Evolutionary conservation across 768 basidiomycete genomes (phyloP).

Genomic region (Chalciporus chontae): DNA sequence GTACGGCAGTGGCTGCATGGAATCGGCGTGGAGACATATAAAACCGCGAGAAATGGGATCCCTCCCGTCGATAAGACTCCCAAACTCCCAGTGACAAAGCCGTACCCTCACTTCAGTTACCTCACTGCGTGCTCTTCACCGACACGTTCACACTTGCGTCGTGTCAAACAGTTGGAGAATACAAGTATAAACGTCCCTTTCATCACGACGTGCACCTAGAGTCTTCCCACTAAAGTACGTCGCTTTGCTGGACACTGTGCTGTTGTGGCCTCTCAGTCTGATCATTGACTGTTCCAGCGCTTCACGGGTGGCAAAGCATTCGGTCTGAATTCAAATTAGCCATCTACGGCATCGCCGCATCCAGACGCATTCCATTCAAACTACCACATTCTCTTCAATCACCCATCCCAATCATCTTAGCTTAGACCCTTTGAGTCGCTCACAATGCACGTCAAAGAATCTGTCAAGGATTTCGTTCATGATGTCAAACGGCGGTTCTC

Average conservation of each 20-base stretch:
- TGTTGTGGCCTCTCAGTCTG: neutral
- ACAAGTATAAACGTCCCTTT: conserved; percentile 4
- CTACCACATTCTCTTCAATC: conserved; percentile 4
- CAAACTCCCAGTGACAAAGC: neutral
- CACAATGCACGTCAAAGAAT: conserved; percentile 30
- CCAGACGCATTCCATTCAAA: neutral
- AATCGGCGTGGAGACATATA: conserved; percentile 10
- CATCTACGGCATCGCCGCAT: neutral
- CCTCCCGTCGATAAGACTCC: neutral
- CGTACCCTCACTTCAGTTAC: neutral
- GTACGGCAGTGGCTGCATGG: neutral
- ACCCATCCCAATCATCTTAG: neutral
- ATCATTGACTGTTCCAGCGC: neutral
- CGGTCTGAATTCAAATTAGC: neutral
- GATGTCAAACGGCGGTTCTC: conserved; percentile 33
- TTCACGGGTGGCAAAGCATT: neutral
- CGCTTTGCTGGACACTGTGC: neutral
- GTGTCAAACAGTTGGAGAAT: neutral
- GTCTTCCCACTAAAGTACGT: conserved; percentile 5
- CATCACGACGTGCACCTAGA: conserved; percentile 8
- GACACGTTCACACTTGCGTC: conserved; percentile 1
- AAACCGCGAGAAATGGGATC: conserved; percentile 6
- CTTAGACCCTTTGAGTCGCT: neutral
- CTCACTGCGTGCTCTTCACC: neutral
- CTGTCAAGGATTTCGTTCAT: conserved; percentile 28